Percentiles rank a stretch among this genome's conserved stretches.
These are phyloP conservation scores for Curvularia spicifera DNA, from an alignment of 2,329 filamentous ascomycete species.

Conservation along the genomic window DNA sequence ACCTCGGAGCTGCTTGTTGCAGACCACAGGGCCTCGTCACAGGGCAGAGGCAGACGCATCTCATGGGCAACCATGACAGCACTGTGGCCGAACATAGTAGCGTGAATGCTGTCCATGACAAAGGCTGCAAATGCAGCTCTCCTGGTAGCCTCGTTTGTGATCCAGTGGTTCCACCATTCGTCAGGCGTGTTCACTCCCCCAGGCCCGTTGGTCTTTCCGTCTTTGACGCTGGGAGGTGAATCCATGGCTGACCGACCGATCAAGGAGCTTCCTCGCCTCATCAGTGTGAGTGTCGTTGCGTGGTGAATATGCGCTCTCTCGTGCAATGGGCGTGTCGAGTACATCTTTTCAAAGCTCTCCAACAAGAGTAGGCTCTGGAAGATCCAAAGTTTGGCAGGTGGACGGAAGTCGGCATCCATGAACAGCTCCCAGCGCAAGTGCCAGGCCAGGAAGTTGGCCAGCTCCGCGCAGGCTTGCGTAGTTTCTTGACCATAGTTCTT, in stretches of 20 bases:
- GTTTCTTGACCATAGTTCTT: conserved; percentile 76
- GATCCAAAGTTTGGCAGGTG: conserved; percentile 93
- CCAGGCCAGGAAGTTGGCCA: conserved; percentile 90
- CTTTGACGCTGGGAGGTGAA: conserved; percentile 76
- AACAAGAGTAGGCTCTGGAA: conserved; percentile 90
- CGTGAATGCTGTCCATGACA: conserved; percentile 92
- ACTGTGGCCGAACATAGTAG: conserved; percentile 97
- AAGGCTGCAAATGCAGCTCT: conserved; percentile 93
- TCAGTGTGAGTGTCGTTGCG: conserved; percentile 90
- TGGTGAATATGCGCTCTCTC: conserved; percentile 97
- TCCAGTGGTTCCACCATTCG: conserved; percentile 96
- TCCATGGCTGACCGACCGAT: conserved; percentile 86
- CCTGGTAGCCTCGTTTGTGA: conserved; percentile 88
- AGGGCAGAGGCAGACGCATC: conserved; percentile 87
- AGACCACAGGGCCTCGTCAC: conserved; percentile 91
- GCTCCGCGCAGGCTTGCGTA: conserved; percentile 76
- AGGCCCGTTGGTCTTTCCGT: conserved; percentile 59
- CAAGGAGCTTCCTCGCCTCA: conserved; percentile 90
- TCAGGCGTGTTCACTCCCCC: conserved; percentile 72
- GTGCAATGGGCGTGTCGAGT: conserved; percentile 87
- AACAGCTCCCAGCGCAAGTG: conserved; percentile 97
- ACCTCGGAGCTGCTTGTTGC: conserved; percentile 89
- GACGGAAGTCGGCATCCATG: conserved; percentile 85
- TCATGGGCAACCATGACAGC: conserved; percentile 97
- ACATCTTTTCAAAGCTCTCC: conserved; percentile 98